Evolutionary conservation across 176 grass and related monocot genomes (phyloP), one percentile per base, ranked within the genome.

Genomic region (Cocos nucifera): DNA sequence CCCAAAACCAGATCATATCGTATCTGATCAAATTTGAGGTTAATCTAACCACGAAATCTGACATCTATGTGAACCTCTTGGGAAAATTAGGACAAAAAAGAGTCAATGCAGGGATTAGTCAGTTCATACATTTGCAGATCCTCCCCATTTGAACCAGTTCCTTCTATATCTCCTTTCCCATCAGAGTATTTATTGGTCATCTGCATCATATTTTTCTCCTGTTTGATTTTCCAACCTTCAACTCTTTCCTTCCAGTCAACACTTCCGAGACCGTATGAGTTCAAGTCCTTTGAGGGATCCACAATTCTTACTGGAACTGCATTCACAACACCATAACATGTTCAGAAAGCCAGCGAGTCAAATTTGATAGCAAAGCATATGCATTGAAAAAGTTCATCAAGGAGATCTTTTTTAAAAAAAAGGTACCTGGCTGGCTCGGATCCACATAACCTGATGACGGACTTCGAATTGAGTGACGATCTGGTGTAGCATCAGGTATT

Each of bases 191-290:
- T 99, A 69, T 86, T 82, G 25, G 84, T 68, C 79, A 89, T 84
- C 54, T 99, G 94, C 76, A 89, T 74, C 68, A 93, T 93, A 65
- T 70, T 89, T 82, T 98, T 99, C 56, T 99, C 94, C 68, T 99
- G 94, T 69, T 89, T 99, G 52, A 81, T 74, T 63, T 84, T 99
- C 94, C 94, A 99, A 84, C 88, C 86, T 54, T 93, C 88, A 50
- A 99, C 82, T 86, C 94, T 89, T 82, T 99, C 94, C 73, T 99
- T 93, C 94, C 94, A 99, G 73, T 99, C 94, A 76, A 99, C 82
- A 44, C 50, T 93, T 17, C 57, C 82, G 63, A 99, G 77, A n/a
- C 94, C 94, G 28, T 99, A 99, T 15, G 94, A 89, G 64, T 99
- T 99, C 77, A 99, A 85, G 72, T 99, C 94, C 77, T 93, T 99